Evolutionary conservation across 2,329 filamentous ascomycete genomes (phyloP).

Genomic region (Venturiaceae sp.): DNA sequence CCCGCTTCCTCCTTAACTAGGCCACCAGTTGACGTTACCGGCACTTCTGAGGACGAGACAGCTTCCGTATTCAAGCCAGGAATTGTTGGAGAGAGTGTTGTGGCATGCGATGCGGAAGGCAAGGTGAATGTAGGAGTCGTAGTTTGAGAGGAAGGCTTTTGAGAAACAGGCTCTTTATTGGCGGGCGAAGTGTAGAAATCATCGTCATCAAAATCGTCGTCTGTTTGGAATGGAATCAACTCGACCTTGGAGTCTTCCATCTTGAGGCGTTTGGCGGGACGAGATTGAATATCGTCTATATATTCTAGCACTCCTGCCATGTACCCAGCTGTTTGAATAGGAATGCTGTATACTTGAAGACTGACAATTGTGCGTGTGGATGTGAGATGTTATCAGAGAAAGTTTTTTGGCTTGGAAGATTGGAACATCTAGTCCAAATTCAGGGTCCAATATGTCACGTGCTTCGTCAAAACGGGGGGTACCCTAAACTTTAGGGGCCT

Average conservation of each 20-base stretch:
- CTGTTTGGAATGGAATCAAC: background rate
- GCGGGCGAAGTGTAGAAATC: background rate
- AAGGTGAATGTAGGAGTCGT: no score
- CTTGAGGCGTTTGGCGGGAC: background rate
- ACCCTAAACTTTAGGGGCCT: no score
- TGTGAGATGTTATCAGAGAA: background rate
- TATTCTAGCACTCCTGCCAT: background rate
- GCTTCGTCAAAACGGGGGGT: no score
- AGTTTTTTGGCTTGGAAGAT: background rate
- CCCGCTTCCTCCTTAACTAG: background rate
- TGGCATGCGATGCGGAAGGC: background rate
- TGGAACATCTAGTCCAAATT: background rate
- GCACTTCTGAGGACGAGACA: background rate
- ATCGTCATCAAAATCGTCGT: background rate
- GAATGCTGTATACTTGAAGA: background rate
- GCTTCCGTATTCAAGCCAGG: background rate
- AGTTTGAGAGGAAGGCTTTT: background rate
- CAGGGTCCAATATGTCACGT: no score
- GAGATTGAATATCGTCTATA: background rate
- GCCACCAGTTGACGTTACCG: background rate
- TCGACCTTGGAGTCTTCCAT: background rate
- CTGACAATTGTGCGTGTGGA: background rate
- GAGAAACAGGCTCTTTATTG: background rate
- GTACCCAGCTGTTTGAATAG: background rate
- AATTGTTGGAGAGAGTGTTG: background rate